A percentile compares a stretch with the other conserved stretches of the same genome.
phyloP scores from a whole-genome alignment of 352 stramenopile species.

The Phytophthora fragariae region DNA sequence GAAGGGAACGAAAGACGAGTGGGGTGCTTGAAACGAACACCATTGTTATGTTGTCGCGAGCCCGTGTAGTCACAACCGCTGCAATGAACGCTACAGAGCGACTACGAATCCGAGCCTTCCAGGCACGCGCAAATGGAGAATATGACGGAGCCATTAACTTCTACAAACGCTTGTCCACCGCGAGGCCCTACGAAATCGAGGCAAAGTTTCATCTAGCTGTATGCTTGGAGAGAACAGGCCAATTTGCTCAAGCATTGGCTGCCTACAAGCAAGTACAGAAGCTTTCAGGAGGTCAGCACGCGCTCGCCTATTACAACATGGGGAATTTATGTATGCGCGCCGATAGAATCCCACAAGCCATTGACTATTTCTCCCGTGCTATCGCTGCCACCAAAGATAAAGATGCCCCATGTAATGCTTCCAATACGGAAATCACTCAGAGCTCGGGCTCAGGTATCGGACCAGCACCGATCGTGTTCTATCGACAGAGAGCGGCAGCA shows the following conservation, averaged over 20 bases:
- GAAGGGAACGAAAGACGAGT: conserved; percentile 22
- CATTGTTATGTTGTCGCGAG: conserved; percentile 26
- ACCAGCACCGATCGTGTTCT: conserved; percentile 45
- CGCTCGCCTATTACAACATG: conserved; percentile 63
- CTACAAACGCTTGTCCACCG: conserved; percentile 30
- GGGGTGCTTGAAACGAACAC: conserved; percentile 20
- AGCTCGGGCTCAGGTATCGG: conserved; percentile 11
- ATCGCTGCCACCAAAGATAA: conserved; percentile 44
- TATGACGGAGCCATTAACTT: conserved; percentile 52
- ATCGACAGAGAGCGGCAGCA: conserved; percentile 57
- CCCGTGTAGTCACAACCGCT: conserved; percentile 37
- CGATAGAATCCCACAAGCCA: conserved; percentile 46
- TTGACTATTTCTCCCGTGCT: conserved; percentile 51
- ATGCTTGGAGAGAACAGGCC: conserved; percentile 55
- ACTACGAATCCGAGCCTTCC: conserved; percentile 51
- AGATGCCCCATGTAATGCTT: not conserved
- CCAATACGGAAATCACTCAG: not conserved
- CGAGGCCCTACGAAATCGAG: conserved; percentile 26
- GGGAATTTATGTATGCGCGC: conserved; percentile 63
- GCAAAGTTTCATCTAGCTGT: conserved; percentile 61
- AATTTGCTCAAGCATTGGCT: conserved; percentile 36
- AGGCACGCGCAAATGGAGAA: conserved; percentile 57
- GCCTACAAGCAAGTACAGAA: conserved; percentile 50
- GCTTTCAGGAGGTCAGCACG: conserved; percentile 33
- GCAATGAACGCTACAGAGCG: conserved; percentile 51